Percentiles rank a stretch among this genome's conserved stretches.
Conservation (phyloP, 2,329 filamentous ascomycete genomes). For the Neonectria coccinea region DNA sequence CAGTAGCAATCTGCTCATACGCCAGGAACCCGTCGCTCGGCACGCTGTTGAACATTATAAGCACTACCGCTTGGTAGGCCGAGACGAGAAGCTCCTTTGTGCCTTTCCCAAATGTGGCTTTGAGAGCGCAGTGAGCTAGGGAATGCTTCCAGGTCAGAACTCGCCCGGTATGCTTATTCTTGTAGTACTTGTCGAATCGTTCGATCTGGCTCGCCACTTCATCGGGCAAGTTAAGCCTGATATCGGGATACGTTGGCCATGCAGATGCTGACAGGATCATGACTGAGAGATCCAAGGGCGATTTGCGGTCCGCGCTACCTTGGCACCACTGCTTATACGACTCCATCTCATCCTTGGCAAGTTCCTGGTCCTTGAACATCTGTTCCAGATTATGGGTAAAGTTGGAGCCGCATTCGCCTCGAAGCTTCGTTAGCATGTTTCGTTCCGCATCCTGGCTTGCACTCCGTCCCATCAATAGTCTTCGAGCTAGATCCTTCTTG, state of each 20-base stretch:
- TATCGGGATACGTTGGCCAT: conserved; percentile 91
- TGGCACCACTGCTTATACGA: conserved; percentile 80
- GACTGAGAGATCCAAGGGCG: conserved; percentile 75
- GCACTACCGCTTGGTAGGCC: conserved; percentile 90
- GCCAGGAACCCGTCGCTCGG: conserved; percentile 70
- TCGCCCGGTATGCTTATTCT: conserved; percentile 87
- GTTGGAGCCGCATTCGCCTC: conserved; percentile 90
- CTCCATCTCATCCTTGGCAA: conserved; percentile 92
- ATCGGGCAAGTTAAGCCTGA: conserved; percentile 76
- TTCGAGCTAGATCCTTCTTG: conserved; percentile 93
- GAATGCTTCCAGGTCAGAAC: conserved; percentile 92
- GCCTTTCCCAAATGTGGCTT: conserved; percentile 82
- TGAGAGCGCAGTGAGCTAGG: conserved; percentile 90
- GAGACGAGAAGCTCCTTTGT: conserved; percentile 91
- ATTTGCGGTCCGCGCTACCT: conserved; percentile 60
- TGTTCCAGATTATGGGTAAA: conserved; percentile 98
- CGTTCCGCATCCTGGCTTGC: conserved; percentile 95
- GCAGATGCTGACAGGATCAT: conserved; percentile 91
- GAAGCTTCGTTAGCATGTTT: conserved; percentile 92
- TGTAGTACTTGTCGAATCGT: conserved; percentile 88
- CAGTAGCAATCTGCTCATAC: conserved; percentile 80
- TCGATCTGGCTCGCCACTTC: conserved; percentile 81
- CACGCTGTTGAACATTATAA: conserved; percentile 88
- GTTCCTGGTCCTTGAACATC: conserved; percentile 99
- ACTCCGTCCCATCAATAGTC: conserved; percentile 90